phyloP scores from a whole-genome alignment of 1,284 basidiomycete species.

The Papiliotrema laurentii region DNA sequence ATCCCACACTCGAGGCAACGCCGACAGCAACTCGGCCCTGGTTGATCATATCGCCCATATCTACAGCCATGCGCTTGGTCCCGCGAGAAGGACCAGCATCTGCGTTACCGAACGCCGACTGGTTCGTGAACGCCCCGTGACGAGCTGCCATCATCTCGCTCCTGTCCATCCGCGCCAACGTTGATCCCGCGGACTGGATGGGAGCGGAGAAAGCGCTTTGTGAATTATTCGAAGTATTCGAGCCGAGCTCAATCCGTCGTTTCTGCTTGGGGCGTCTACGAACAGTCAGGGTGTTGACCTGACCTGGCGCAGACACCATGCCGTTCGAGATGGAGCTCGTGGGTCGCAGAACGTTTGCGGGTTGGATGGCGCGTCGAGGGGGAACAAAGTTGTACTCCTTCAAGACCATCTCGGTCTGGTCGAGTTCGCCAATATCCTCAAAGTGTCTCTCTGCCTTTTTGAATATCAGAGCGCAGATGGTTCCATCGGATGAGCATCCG shows the following conservation, averaged over 20 bases:
- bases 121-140: background rate
- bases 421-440: slow-evolving; percentile 64
- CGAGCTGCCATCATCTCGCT: background rate
- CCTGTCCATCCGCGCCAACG: background rate
- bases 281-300: slow-evolving; percentile 27
- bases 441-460: slow-evolving; percentile 68
- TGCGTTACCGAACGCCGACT: background rate
- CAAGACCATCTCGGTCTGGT: slow-evolving; percentile 69
- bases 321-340: slow-evolving; percentile 4
- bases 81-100: background rate
- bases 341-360: background rate
- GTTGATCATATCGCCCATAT: background rate
- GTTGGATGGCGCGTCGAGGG: slow-evolving; percentile 8
- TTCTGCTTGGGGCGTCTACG: slow-evolving; percentile 72
- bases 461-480: slow-evolving; percentile 82
- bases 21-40: background rate
- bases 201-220: background rate
- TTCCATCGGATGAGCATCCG: slow-evolving; percentile 93
- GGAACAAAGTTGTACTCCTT: slow-evolving; percentile 67
- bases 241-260: slow-evolving; percentile 55
- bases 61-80: background rate
- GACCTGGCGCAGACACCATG: background rate
- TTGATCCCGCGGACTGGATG: background rate
- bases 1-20: background rate
- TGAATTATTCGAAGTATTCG: background rate